Base-by-base conservation (phyloP, 805 yeast genomes). In the Starmerella vaccinii region DNA sequence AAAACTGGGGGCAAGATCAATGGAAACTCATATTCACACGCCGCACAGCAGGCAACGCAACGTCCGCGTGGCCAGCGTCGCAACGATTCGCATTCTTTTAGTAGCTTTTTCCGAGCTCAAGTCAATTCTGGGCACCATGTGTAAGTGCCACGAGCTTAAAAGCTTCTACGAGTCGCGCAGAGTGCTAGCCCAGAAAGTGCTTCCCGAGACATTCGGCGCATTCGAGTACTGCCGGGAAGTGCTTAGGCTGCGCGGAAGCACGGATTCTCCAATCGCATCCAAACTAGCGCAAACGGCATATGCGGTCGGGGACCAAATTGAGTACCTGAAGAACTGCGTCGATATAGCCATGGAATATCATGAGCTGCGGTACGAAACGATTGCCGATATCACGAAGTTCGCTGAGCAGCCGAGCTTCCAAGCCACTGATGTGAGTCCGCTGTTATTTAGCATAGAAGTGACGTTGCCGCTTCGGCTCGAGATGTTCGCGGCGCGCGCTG, bases 391-490 rank as follows among this genome's bases (percentile, higher is more conserved):
- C 35, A 35, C 39, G 13, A 9, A 22, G 21, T 37, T 41, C 24
- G 27, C 38, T 4, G 6, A 8, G n/a, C 22, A n/a, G 7, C 16
- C 10, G 24, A 29, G 35, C 5, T 32, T 50, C 9, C 7, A 15
- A 3, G 37, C 18, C 19, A 27, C 37, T 1, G 23, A 24, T 1
- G 21, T 45, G 5, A 26, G 34, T 16, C 50, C 54, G 1, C 23
- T 53, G 10, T 1, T 40, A n/a, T 49, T 41, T 43, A 38, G 54
- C 38, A 35, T 53, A 5, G 24, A 26, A 2, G 35, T 27, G 9
- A 46, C 29, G 15, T 42, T 55, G 16, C 58, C 58, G 6, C 10
- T 23, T n/a, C 45, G 51, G 13, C 23, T 55, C 13, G 54, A 44
- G 5, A 34, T 29, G 23, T 52, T 55, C 19, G 37, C 49, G 9